These are phyloP conservation scores for Chalciporus piperatus DNA, from an alignment of 768 basidiomycete genomes.

Conservation along the genomic window DNA sequence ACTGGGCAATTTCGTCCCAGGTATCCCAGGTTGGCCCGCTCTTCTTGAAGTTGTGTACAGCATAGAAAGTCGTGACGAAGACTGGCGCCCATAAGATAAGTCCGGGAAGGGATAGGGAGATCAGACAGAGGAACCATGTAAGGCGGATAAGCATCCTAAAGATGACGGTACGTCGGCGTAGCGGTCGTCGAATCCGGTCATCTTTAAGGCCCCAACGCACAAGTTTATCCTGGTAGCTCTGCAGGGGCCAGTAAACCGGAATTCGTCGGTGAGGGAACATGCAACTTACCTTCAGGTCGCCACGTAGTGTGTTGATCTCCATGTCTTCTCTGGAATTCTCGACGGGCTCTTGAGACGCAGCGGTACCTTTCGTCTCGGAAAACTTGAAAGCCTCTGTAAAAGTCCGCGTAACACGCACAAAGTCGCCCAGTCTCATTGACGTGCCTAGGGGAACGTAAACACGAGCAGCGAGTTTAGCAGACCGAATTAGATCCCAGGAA, in stretches of 20 bases:
- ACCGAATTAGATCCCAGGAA: constrained; percentile 75
- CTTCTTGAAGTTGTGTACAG: constrained; percentile 74
- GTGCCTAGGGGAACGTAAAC: constrained; percentile 91
- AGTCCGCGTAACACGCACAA: constrained; percentile 69
- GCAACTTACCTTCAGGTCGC: constrained; percentile 58
- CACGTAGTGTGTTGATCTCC: constrained; percentile 36
- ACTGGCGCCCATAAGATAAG: constrained; percentile 81
- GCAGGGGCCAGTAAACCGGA: constrained; percentile 2
- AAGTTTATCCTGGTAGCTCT: constrained; percentile 77
- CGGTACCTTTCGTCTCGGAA: constrained; percentile 27
- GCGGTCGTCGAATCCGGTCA: constrained; percentile 72
- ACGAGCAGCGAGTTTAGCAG: constrained; percentile 71
- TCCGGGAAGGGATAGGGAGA: constrained; percentile 69
- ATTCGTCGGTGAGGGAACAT: not conserved
- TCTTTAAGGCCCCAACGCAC: constrained; percentile 73
- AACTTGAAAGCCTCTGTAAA: constrained; percentile 77
- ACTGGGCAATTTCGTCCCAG: constrained; percentile 88
- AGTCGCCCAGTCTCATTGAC: constrained; percentile 78
- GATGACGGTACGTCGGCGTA: constrained; percentile 52
- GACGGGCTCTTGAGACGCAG: constrained; percentile 24
- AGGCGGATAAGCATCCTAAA: constrained; percentile 66
- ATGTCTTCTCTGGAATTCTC: constrained; percentile 24
- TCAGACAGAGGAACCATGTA: constrained; percentile 58
- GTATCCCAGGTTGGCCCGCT: constrained; percentile 82
- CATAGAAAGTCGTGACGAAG: constrained; percentile 66